Evolutionary conservation across 805 yeast species (phyloP).

Genomic region (Ogataea pignaliae): DNA sequence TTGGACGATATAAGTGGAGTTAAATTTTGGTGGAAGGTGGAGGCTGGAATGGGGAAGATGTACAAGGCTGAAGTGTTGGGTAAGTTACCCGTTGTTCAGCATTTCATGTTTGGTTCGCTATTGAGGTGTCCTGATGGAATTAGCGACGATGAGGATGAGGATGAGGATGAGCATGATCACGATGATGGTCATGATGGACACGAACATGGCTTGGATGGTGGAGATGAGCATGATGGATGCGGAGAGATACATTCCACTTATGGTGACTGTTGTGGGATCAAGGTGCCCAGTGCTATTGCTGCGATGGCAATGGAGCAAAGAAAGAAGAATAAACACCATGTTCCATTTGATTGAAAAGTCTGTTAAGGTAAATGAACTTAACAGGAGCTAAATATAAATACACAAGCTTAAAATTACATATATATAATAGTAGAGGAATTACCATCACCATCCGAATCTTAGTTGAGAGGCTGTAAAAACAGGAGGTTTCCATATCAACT

Average conservation of each 20-base stretch:
- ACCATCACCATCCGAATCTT: conserved; percentile 87
- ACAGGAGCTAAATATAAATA: neutral
- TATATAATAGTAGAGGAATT: conserved; percentile 2
- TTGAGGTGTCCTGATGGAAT: conserved; percentile 72
- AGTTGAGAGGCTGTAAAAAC: conserved; percentile 93
- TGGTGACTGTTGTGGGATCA: conserved; percentile 99
- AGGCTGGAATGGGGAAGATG: conserved; percentile 95
- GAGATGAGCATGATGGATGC: conserved; percentile 3
- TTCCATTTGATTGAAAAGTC: conserved; percentile 50
- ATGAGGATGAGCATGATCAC: conserved; percentile 20
- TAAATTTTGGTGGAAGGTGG: conserved; percentile 83
- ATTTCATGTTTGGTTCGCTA: conserved; percentile 76
- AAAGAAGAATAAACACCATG: conserved; percentile 34
- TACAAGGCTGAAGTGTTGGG: conserved; percentile 87
- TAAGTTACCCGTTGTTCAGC: conserved; percentile 92
- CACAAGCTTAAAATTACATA: conserved; percentile 1
- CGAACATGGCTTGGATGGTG: neutral
- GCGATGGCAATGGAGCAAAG: conserved; percentile 52
- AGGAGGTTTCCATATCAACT: conserved; percentile 90
- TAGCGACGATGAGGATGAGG: conserved; percentile 25
- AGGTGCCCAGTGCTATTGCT: conserved; percentile 92
- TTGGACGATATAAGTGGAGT: conserved; percentile 92
- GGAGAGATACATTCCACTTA: conserved; percentile 50
- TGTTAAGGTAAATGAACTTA: neutral
- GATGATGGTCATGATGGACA: conserved; percentile 20